Evolutionary conservation across 2,329 filamentous ascomycete genomes (phyloP), one percentile per base, ranked within the genome.

Genomic region (Tricladium varicosporioides): DNA sequence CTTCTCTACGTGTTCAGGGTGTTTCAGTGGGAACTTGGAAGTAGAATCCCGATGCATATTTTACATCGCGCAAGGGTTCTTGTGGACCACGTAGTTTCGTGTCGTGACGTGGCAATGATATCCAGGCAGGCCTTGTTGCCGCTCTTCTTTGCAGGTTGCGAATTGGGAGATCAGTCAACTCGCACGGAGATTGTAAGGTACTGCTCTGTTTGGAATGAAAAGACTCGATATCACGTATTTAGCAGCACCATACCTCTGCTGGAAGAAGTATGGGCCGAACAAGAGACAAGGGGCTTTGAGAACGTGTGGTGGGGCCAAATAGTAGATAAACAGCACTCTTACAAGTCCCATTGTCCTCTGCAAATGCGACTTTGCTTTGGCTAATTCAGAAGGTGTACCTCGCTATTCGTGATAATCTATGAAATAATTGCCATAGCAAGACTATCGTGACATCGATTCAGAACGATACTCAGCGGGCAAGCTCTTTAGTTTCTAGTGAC

Each of bases 291-390:
- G 14, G 44, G 45, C 22, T 48, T 48, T 44, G 27, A 54, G n/a
- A 48, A 54, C 27, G 45, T 48, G 31, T 54, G 52, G 52, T 54
- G 52, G 52, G 52, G 52, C 52, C 45, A 48, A 13, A 44, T 54
- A 11, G 45, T 54, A 31, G 52, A 54, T 43, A 53, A 32, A 18
- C 44, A 54, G 31, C 52, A 54, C 14, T 19, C 45, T 15, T 54
- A 7, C 44, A 11, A 54, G 44, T 15, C 52, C 40, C 9, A 10
- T 27, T 7, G 22, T 44, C 32, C 36, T 43, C 18, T 44, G 11
- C 5, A 42, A 52, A 52, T 52, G 49, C 49, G 36, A 43, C 36
- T 52, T 44, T 52, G 49, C 49, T 52, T 52, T 52, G 49, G 49
- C 46, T 48, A 48, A 48, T 48, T 27, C 22, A 27, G 22, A 7